Evolutionary conservation across 2,329 filamentous ascomycete genomes (phyloP).

Genomic region (Neonectria coccinea): DNA sequence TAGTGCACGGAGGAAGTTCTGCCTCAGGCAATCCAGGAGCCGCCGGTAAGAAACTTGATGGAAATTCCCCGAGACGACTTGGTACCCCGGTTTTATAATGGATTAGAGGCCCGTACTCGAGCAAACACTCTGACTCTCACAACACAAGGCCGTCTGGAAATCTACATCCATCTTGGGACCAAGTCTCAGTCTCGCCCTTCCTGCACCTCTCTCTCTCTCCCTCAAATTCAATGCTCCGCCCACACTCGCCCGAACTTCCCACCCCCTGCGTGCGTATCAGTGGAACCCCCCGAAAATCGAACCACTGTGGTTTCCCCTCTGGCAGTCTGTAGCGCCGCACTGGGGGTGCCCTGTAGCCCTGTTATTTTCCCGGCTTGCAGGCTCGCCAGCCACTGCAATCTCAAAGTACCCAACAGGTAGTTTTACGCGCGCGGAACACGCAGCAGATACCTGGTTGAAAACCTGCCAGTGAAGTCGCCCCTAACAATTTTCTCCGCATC

Average conservation of each 20-base stretch:
- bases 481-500: slow-evolving; percentile 46
- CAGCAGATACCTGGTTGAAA: slow-evolving; percentile 15
- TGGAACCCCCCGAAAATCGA: slow-evolving; percentile 47
- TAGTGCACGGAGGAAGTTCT: slow-evolving; percentile 6
- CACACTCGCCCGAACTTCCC: slow-evolving; percentile 11
- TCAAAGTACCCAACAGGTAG: slow-evolving; percentile 15
- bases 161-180: not conserved
- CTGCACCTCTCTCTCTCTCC: not conserved
- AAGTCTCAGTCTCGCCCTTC: not conserved
- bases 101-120: not conserved
- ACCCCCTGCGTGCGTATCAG: slow-evolving; percentile 19
- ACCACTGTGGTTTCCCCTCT: slow-evolving; percentile 32
- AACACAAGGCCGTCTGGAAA: not conserved
- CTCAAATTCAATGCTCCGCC: slow-evolving; percentile 10
- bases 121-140: not conserved
- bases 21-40: slow-evolving; percentile 17
- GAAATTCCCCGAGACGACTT: slow-evolving; percentile 1
- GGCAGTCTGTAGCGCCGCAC: slow-evolving; percentile 20
- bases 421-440: slow-evolving; percentile 15
- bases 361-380: slow-evolving; percentile 40
- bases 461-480: slow-evolving; percentile 5
- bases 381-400: slow-evolving; percentile 27
- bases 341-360: slow-evolving; percentile 38
- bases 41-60: not conserved
- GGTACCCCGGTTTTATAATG: not conserved